Conservation (phyloP, 345 rosid species). For the Euphorbia tirucalli region DNA sequence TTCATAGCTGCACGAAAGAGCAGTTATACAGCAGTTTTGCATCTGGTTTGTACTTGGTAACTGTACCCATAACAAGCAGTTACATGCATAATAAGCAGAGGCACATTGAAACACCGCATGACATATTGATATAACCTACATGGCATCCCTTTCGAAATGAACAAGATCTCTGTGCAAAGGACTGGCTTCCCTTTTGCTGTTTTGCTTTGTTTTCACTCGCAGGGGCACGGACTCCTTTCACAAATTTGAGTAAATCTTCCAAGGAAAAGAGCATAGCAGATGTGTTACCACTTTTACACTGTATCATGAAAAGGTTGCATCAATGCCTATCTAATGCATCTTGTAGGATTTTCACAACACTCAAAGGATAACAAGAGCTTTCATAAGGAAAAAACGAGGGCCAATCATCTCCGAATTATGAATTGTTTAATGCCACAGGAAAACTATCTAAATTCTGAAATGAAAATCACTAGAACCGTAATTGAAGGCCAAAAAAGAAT, state of each 20-base stretch:
- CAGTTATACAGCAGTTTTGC: no score
- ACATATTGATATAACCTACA: constrained; percentile 41
- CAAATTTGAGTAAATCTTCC: constrained; percentile 58
- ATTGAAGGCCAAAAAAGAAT: no score
- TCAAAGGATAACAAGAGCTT: neutral
- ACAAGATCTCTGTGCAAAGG: constrained; percentile 36
- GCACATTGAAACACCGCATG: constrained; percentile 6
- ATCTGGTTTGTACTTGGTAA: no score
- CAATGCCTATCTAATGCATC: neutral
- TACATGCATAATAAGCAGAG: constrained; percentile 6
- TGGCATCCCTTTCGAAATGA: constrained; percentile 43
- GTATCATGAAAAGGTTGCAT: constrained; percentile 22
- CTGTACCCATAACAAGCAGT: no score
- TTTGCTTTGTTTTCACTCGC: constrained; percentile 31
- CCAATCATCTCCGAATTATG: neutral
- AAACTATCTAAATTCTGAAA: neutral
- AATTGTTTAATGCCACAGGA: neutral
- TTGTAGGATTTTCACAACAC: neutral
- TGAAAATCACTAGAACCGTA: neutral
- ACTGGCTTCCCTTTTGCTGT: constrained; percentile 26
- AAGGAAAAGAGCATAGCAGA: constrained; percentile 34
- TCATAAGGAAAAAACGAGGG: neutral
- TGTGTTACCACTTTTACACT: constrained; percentile 47
- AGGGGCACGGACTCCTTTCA: constrained; percentile 38
- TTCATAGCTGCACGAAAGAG: no score